Conservation (phyloP, 2,329 filamentous ascomycete species). For the Aspergillus unguis region DNA sequence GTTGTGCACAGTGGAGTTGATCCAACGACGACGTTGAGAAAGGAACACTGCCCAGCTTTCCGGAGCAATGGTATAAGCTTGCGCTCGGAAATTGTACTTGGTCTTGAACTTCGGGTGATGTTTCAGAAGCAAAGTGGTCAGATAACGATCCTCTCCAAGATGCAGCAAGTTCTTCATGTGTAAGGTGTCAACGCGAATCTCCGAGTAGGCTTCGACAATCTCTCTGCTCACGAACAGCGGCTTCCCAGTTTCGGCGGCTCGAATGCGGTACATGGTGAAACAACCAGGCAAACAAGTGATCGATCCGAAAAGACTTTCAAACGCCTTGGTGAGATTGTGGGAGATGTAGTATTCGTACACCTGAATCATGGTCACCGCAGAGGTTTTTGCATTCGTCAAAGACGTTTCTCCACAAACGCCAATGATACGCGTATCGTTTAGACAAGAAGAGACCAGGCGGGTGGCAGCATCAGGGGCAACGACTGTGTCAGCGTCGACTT, state of each 20-base stretch:
- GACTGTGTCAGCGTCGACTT: conserved; percentile 96
- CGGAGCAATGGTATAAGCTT: conserved; percentile 95
- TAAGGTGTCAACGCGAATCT: conserved; percentile 93
- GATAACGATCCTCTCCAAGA: conserved; percentile 93
- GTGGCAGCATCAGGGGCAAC: conserved; percentile 86
- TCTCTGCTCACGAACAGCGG: conserved; percentile 94
- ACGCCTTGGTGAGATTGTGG: conserved; percentile 93
- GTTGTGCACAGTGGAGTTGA: conserved; percentile 98
- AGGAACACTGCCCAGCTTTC: conserved; percentile 93
- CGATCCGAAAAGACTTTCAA: conserved; percentile 93
- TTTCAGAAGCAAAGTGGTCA: conserved; percentile 92
- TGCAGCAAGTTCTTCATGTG: conserved; percentile 99
- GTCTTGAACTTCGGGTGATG: conserved; percentile 94
- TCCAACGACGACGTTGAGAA: conserved; percentile 98
- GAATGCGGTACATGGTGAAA: conserved; percentile 98
- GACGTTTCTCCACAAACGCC: conserved; percentile 93
- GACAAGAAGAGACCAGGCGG: conserved; percentile 85
- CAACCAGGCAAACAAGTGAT: conserved; percentile 97
- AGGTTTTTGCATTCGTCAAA: conserved; percentile 86
- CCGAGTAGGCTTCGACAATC: conserved; percentile 80
- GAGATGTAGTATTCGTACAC: conserved; percentile 99
- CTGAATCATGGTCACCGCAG: conserved; percentile 97
- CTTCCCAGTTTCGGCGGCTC: conserved; percentile 89
- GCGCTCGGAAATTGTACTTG: conserved; percentile 88
- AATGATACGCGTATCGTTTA: conserved; percentile 89